A percentile compares a stretch with the other conserved stretches of the same genome.
phyloP scores from a whole-genome alignment of 2,329 filamentous ascomycete genomes.

The Clonostachys byssicola region DNA sequence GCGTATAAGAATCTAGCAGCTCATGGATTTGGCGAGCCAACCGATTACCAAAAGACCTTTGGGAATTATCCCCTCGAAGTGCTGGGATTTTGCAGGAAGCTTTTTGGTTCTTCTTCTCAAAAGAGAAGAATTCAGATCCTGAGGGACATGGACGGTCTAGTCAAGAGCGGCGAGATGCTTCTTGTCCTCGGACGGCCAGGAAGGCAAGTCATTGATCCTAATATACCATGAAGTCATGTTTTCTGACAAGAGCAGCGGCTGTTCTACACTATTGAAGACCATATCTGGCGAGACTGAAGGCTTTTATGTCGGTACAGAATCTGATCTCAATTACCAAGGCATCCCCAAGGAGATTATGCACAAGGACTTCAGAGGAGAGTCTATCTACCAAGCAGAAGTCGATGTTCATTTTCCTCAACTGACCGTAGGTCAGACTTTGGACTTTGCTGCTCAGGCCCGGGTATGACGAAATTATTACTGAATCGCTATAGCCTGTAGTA shows the following conservation, averaged over 20 bases:
- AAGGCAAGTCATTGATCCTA: conserved; percentile 1
- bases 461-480: conserved; percentile 36
- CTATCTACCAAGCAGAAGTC: conserved; percentile 62
- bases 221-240: no score
- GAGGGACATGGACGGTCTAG: conserved; percentile 43
- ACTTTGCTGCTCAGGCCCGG: conserved; percentile 54
- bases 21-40: conserved; percentile 32
- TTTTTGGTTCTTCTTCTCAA: conserved; percentile 13
- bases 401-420: conserved; percentile 58
- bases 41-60: conserved; percentile 37
- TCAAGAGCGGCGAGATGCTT: conserved; percentile 50
- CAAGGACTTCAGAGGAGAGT: conserved; percentile 50
- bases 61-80: conserved; percentile 19
- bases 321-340: conserved; percentile 60
- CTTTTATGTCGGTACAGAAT: conserved; percentile 54
- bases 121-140: conserved; percentile 38
- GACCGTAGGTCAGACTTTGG: conserved; percentile 56
- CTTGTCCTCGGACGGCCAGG: conserved; percentile 51
- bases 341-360: conserved; percentile 54
- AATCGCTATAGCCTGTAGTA: conserved; percentile 33
- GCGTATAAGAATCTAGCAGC: conserved; percentile 37
- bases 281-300: conserved; percentile 58
- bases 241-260: conserved; percentile 29
- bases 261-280: conserved; percentile 61
- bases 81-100: conserved; percentile 14